Percentiles rank a stretch among this genome's conserved stretches.
Evolutionary conservation across 1,284 basidiomycete species (phyloP).

Genomic region (Fomitopsis palustris): DNA sequence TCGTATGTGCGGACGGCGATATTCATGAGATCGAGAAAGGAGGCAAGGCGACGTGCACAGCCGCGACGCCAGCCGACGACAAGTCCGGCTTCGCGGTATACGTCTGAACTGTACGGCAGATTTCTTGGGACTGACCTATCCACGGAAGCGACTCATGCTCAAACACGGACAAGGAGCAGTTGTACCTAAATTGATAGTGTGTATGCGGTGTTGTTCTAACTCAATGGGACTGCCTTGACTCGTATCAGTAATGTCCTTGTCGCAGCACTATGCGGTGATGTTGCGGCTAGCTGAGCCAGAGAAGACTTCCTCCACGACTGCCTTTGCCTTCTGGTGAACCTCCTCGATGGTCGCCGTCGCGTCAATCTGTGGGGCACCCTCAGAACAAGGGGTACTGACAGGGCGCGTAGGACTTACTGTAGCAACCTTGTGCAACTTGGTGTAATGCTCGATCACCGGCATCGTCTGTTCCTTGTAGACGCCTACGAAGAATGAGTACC

Average conservation of each 20-base stretch:
- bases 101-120: constrained; percentile 18
- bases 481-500: constrained; percentile 38
- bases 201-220: neutral
- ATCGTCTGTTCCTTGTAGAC: constrained; percentile 93
- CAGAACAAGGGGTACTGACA: neutral
- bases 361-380: constrained; percentile 57
- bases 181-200: constrained; percentile 1
- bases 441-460: constrained; percentile 93
- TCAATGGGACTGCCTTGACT: neutral
- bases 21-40: constrained; percentile 55
- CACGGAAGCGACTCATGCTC: neutral
- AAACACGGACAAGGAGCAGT: neutral
- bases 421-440: constrained; percentile 68
- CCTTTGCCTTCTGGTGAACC: constrained; percentile 64
- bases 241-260: neutral
- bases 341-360: constrained; percentile 71
- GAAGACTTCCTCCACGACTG: constrained; percentile 45
- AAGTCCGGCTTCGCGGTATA: constrained; percentile 44
- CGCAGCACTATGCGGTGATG: constrained; percentile 18
- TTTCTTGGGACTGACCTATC: neutral
- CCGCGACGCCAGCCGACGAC: constrained; percentile 29
- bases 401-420: constrained; percentile 49
- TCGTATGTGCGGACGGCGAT: constrained; percentile 73
- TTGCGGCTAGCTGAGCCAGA: constrained; percentile 24
- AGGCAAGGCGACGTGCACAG: constrained; percentile 51